Evolutionary conservation across 75 land plant species (phyloP).

Genomic region (Chamaecyparis obtusa): DNA sequence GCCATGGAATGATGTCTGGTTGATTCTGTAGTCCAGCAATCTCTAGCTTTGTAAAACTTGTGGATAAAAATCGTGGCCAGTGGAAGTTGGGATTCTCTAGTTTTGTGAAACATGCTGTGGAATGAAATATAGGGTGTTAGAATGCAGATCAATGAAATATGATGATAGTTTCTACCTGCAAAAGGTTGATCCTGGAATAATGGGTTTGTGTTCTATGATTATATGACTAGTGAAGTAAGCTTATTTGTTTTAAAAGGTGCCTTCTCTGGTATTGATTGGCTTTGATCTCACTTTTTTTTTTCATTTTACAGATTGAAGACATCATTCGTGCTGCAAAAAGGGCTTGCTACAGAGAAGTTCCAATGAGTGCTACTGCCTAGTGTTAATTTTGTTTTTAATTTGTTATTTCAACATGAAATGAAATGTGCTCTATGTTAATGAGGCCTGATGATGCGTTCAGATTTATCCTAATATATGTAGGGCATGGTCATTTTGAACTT

Average conservation of each 20-base stretch:
- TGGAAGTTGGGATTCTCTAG: background rate
- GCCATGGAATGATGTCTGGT: background rate
- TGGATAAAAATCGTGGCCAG: background rate
- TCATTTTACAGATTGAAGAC: constrained; percentile 69
- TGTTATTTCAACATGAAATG: background rate
- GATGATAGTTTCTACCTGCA: background rate
- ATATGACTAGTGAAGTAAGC: background rate
- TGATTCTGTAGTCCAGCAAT: background rate
- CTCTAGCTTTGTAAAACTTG: background rate
- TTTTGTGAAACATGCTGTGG: background rate
- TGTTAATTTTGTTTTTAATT: no score
- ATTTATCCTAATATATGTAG: background rate
- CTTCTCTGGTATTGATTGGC: constrained; percentile 11
- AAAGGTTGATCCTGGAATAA: background rate
- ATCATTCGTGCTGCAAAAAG: constrained; percentile 86
- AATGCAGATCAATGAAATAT: background rate
- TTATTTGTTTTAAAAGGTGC: background rate
- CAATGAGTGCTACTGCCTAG: constrained; percentile 54
- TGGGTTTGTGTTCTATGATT: background rate
- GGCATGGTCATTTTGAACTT: background rate
- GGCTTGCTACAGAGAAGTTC: constrained; percentile 68
- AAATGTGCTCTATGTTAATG: background rate
- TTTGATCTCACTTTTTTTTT: background rate
- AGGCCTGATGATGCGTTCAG: background rate
- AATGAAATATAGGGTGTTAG: background rate